These are phyloP conservation scores for Meyerozyma sp. DNA, from an alignment of 1,139 yeast genomes.

Conservation along the genomic window DNA sequence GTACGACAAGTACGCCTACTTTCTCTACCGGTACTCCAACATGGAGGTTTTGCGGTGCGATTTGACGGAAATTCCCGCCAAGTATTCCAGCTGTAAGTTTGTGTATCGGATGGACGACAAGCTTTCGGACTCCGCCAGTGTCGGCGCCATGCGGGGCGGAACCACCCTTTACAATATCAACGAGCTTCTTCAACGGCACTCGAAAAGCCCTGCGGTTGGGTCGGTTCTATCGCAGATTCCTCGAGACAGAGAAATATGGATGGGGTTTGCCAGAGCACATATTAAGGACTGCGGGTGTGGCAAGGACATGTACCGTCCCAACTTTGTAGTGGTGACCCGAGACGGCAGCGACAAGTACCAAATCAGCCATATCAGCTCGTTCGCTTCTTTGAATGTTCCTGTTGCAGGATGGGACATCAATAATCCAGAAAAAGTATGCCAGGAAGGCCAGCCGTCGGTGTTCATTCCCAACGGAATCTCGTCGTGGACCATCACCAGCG, in stretches of 20 bases:
- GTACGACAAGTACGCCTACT: conserved; percentile 17
- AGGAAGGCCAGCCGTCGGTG: conserved; percentile 12
- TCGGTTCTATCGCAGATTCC: conserved; percentile 8
- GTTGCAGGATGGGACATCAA: conserved; percentile 16
- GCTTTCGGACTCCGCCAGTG: background rate
- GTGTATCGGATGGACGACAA: background rate
- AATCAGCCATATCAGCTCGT: conserved; percentile 10
- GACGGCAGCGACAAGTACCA: conserved; percentile 9
- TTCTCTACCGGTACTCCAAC: conserved; percentile 25
- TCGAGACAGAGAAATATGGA: conserved; percentile 19
- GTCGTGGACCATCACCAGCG: conserved; percentile 13
- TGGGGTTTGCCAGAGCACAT: conserved; percentile 23
- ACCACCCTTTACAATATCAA: background rate
- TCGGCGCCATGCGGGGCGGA: conserved; percentile 2
- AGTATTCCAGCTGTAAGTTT: background rate
- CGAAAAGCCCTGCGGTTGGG: background rate
- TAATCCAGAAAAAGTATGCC: conserved; percentile 12
- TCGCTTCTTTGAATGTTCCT: conserved; percentile 8
- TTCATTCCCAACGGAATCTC: conserved; percentile 24
- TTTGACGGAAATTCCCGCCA: conserved; percentile 4
- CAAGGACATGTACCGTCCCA: conserved; percentile 19
- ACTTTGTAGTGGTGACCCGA: conserved; percentile 16
- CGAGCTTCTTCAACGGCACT: background rate
- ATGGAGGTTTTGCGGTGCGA: conserved; percentile 23
- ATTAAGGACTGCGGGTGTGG: conserved; percentile 23